These are phyloP conservation scores for Wilhelminamyces savonicus DNA, from an alignment of 805 yeast genomes.

Conservation along the genomic window DNA sequence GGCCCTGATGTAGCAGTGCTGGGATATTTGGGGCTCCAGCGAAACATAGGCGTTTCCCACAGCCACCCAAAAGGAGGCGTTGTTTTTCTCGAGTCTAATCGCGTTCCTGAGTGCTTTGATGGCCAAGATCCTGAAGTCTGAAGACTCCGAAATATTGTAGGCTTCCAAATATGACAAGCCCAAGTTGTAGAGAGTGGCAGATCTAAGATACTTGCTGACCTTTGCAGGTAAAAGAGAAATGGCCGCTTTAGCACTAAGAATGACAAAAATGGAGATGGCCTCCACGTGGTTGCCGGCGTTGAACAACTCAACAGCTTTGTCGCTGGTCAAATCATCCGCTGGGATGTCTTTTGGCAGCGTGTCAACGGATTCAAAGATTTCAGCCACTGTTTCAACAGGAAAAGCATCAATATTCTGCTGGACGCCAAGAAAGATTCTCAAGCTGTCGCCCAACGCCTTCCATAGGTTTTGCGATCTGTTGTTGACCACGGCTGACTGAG, in stretches of 20 bases:
- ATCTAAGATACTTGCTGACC: constrained; percentile 42
- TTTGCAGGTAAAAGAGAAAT: constrained; percentile 27
- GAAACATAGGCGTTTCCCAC: constrained; percentile 71
- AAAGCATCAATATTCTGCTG: constrained; percentile 46
- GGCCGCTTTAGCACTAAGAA: constrained; percentile 45
- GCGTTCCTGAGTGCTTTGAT: constrained; percentile 58
- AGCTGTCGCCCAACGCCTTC: constrained; percentile 56
- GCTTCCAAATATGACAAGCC: constrained; percentile 60
- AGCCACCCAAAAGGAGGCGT: constrained; percentile 72
- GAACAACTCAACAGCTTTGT: constrained; percentile 13
- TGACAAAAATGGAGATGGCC: constrained; percentile 32
- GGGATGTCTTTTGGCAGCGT: neutral
- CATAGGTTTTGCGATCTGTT: constrained; percentile 50
- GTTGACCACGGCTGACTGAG: constrained; percentile 29
- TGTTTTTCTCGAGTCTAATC: constrained; percentile 63
- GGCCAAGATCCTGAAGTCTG: constrained; percentile 41
- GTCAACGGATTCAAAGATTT: constrained; percentile 12
- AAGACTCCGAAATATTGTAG: constrained; percentile 8
- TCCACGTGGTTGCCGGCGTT: constrained; percentile 11
- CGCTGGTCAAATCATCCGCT: constrained; percentile 1
- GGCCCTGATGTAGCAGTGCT: constrained; percentile 89
- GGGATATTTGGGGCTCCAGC: constrained; percentile 66
- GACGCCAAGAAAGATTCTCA: constrained; percentile 47
- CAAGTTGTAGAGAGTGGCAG: constrained; percentile 58
- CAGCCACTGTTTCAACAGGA: constrained; percentile 31